Conservation (phyloP, 1,284 basidiomycete genomes). For the Apiotrichum gamsii region DNA sequence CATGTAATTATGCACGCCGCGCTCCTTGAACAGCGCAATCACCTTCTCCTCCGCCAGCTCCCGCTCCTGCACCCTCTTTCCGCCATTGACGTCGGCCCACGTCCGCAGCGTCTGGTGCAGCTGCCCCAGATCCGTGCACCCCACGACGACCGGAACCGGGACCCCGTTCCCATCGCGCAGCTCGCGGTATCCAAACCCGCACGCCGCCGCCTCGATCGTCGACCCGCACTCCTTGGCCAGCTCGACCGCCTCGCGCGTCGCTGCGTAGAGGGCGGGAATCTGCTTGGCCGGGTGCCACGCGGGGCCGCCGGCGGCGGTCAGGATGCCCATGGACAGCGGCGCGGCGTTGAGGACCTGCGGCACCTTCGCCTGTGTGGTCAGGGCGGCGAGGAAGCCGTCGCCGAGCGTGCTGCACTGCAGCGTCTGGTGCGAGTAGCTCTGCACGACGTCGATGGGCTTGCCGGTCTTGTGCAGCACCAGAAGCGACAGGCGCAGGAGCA, state of each 20-base stretch:
- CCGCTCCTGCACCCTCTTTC: slow-evolving; percentile 38
- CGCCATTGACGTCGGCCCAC: slow-evolving; percentile 57
- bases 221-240: slow-evolving; percentile 30
- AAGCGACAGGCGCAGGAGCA: slow-evolving; percentile 73
- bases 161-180: slow-evolving; percentile 34
- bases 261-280: slow-evolving; percentile 16
- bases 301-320: slow-evolving; percentile 60
- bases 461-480: slow-evolving; percentile 58
- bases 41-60: slow-evolving; percentile 52
- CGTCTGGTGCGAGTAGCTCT: slow-evolving; percentile 80
- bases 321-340: slow-evolving; percentile 85
- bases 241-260: slow-evolving; percentile 23
- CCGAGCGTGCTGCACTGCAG: slow-evolving; percentile 69
- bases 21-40: slow-evolving; percentile 50
- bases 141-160: slow-evolving; percentile 63
- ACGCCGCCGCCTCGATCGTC: slow-evolving; percentile 60
- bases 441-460: slow-evolving; percentile 63
- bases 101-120: slow-evolving; percentile 65
- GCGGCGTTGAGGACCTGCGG: slow-evolving; percentile 73
- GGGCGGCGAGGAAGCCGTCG: slow-evolving; percentile 55
- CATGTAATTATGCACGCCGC: slow-evolving; percentile 54
- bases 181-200: slow-evolving; percentile 63
- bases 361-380: slow-evolving; percentile 59
- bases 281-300: slow-evolving; percentile 74
- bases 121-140: slow-evolving; percentile 62